phyloP scores from a whole-genome alignment of 208 protist genomes.

The Leishmania arabica region DNA sequence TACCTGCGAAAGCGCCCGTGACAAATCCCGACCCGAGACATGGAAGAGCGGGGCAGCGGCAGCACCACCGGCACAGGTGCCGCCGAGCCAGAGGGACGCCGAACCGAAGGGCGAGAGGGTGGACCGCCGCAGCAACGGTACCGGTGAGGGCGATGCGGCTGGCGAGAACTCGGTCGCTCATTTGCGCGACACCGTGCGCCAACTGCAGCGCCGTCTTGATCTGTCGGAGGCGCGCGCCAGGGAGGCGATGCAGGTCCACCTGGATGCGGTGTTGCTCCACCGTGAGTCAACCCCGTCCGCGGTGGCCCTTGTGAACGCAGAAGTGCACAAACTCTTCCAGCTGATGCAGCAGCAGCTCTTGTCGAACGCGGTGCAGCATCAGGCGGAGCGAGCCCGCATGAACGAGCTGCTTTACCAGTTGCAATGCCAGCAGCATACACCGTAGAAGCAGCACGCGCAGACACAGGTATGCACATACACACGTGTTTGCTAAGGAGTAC shows the following conservation, averaged over 20 bases:
- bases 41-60: not conserved
- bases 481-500: not conserved
- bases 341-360: conserved; percentile 53
- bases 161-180: not conserved
- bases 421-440: conserved; percentile 4
- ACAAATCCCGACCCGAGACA: not conserved
- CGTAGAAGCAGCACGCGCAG: not conserved
- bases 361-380: conserved; percentile 44
- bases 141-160: not conserved
- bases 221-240: conserved; percentile 10
- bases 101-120: not conserved
- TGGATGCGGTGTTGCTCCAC: conserved; percentile 22
- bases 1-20: not conserved
- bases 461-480: not conserved
- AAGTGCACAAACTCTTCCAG: conserved; percentile 52
- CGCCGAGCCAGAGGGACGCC: too few relatives aligned
- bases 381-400: conserved; percentile 56
- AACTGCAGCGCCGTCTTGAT: conserved; percentile 26
- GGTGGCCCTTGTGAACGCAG: conserved; percentile 34
- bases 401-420: conserved; percentile 49
- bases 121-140: not conserved
- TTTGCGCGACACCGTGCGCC: conserved; percentile 16
- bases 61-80: not conserved
- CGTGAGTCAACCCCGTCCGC: not conserved
- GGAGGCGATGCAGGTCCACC: conserved; percentile 20